A percentile compares a stretch with the other conserved stretches of the same genome.
Conservation (phyloP, 352 stramenopile genomes). For the Phytophthora nicotianae region DNA sequence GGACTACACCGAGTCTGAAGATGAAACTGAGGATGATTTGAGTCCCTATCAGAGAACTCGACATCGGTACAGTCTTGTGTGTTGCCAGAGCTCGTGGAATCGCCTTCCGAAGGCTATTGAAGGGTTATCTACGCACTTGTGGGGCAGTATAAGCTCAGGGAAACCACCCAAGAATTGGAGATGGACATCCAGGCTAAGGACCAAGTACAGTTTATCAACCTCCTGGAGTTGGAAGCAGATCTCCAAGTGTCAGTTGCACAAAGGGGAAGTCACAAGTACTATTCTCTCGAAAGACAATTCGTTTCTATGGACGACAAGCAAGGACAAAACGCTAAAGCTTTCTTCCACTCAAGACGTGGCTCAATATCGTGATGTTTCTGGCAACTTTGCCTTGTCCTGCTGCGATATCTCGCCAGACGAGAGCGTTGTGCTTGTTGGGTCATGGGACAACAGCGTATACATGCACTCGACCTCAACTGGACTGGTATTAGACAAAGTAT, state of each 20-base stretch:
- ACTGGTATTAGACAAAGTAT: slow-evolving; percentile 59
- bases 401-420: slow-evolving; percentile 77
- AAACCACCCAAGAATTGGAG: slow-evolving; percentile 61
- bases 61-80: slow-evolving; percentile 44
- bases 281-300: slow-evolving; percentile 59
- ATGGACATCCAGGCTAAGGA: slow-evolving; percentile 51
- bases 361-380: slow-evolving; percentile 37
- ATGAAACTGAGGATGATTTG: slow-evolving; percentile 25
- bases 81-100: slow-evolving; percentile 48
- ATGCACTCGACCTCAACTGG: slow-evolving; percentile 73
- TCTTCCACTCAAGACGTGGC: slow-evolving; percentile 37
- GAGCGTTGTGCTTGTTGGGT: slow-evolving; percentile 62
- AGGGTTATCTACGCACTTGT: slow-evolving; percentile 44
- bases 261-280: slow-evolving; percentile 63
- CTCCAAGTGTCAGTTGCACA: slow-evolving; percentile 46
- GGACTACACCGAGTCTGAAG: slow-evolving; percentile 43
- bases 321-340: slow-evolving; percentile 72
- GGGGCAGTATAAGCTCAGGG: slow-evolving; percentile 32
- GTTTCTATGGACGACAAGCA: slow-evolving; percentile 69
- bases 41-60: slow-evolving; percentile 6
- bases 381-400: slow-evolving; percentile 58
- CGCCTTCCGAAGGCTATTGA: slow-evolving; percentile 40
- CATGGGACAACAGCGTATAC: slow-evolving; percentile 78
- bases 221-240: slow-evolving; percentile 64
- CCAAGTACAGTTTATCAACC: slow-evolving; percentile 30